Conservation (phyloP, 345 rosid genomes). For the Citropsis articulata region DNA sequence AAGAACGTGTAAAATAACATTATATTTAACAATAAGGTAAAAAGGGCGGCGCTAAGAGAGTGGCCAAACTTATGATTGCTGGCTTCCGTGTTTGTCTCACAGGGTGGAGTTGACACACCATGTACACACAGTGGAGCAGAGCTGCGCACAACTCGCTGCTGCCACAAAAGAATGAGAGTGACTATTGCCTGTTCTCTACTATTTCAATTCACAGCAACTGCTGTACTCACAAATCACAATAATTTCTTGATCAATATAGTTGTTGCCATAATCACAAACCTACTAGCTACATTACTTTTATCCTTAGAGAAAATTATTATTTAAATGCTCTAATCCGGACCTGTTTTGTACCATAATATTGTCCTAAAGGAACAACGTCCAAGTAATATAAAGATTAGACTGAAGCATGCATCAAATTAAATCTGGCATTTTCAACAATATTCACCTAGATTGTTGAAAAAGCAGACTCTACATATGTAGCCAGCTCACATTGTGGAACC, state of each 20-base stretch:
- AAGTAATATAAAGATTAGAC: no score
- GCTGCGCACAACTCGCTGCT: not conserved
- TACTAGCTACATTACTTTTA: no score
- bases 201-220: not conserved
- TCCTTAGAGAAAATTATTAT: no score
- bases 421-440: not conserved
- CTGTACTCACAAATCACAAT: not conserved
- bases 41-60: not conserved
- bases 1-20: no score
- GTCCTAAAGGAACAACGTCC: no score
- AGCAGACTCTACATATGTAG: not conserved
- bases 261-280: no score
- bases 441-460: not conserved
- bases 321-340: no score
- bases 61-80: not conserved
- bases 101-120: constrained; percentile 10
- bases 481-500: not conserved
- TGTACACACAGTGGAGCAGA: not conserved
- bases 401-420: not conserved
- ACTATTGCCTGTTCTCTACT: not conserved
- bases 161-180: not conserved
- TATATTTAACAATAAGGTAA: not conserved
- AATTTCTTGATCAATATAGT: not conserved
- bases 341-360: no score
- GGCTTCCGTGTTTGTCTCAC: not conserved